Conservation (phyloP, 139 green algal genomes). For the Chlamydomonas urium region DNA sequence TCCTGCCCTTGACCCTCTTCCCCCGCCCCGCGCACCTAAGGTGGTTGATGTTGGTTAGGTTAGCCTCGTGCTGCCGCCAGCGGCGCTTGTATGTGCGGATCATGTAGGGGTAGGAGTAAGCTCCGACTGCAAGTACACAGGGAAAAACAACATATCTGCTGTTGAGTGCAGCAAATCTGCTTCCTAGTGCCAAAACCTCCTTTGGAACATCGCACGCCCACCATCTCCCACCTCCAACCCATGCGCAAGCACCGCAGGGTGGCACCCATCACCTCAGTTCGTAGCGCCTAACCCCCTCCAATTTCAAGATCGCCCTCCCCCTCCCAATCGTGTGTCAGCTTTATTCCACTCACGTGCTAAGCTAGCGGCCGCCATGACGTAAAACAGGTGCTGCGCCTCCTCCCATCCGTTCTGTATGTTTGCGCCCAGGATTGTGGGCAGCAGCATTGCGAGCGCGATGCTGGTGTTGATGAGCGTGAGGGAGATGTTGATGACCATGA, state of each 20-base stretch:
- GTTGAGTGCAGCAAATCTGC: neutral
- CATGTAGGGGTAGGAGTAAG: neutral
- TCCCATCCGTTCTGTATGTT: constrained; percentile 39
- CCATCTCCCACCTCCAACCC: neutral
- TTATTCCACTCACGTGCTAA: neutral
- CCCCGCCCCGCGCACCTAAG: constrained; percentile 8
- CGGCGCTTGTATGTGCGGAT: constrained; percentile 12
- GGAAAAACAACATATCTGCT: neutral
- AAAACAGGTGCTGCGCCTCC: constrained; percentile 3
- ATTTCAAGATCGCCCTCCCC: neutral
- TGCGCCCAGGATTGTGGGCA: constrained; percentile 42
- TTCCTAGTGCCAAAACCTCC: neutral
- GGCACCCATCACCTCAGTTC: neutral
- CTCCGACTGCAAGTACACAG: constrained; percentile 1
- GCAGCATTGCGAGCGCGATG: constrained; percentile 34
- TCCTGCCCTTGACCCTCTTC: neutral
- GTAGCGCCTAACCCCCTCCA: no score
- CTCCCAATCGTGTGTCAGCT: neutral
- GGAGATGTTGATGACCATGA: constrained; percentile 55
- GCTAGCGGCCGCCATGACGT: neutral
- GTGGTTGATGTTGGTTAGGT: constrained; percentile 23
- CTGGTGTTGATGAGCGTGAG: constrained; percentile 43
- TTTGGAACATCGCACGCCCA: neutral
- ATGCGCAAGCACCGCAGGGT: no score
- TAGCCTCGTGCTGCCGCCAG: constrained; percentile 22